These are phyloP conservation scores for Ogataea dorogensis DNA, from an alignment of 805 yeast genomes.

Conservation along the genomic window DNA sequence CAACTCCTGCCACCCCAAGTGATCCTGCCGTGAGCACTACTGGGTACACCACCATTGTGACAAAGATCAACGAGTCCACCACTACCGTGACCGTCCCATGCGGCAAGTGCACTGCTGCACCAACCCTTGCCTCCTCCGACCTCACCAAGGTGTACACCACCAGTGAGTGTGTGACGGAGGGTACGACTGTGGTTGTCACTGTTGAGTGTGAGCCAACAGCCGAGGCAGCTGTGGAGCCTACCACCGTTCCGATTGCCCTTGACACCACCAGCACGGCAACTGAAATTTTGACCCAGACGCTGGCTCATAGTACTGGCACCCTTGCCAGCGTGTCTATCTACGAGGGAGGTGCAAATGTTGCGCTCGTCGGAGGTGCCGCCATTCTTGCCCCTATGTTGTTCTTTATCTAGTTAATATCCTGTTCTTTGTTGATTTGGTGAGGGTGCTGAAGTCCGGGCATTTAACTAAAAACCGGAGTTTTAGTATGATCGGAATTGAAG, in stretches of 20 bases:
- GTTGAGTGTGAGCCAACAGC: constrained; percentile 2
- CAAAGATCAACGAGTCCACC: constrained; percentile 1
- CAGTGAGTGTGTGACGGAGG: constrained; percentile 7
- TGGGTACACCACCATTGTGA: constrained; percentile 6
- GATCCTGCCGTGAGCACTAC: constrained; percentile 1
- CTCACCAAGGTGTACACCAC: constrained; percentile 15
- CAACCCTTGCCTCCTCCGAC: constrained; percentile 8
- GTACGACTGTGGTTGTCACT: constrained; percentile 11
- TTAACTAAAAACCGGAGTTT: too few species aligned
- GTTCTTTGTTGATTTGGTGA: too few species aligned
- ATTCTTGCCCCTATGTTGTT: too few species aligned
- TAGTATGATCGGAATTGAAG: too few species aligned
- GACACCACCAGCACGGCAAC: too few species aligned
- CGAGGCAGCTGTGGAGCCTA: background rate
- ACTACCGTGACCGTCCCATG: constrained; percentile 23
- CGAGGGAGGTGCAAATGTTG: constrained; percentile 13
- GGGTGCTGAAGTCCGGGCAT: too few species aligned
- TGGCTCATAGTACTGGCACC: background rate
- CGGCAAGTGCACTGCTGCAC: constrained; percentile 11
- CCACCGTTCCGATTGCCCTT: too few species aligned
- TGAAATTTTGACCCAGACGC: background rate
- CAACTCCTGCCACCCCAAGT: too few species aligned
- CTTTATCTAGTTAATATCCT: too few species aligned
- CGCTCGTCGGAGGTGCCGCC: too few species aligned
- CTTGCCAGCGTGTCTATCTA: constrained; percentile 5